Base-by-base conservation (phyloP, 768 basidiomycete species). In the Mycena maculata region DNA sequence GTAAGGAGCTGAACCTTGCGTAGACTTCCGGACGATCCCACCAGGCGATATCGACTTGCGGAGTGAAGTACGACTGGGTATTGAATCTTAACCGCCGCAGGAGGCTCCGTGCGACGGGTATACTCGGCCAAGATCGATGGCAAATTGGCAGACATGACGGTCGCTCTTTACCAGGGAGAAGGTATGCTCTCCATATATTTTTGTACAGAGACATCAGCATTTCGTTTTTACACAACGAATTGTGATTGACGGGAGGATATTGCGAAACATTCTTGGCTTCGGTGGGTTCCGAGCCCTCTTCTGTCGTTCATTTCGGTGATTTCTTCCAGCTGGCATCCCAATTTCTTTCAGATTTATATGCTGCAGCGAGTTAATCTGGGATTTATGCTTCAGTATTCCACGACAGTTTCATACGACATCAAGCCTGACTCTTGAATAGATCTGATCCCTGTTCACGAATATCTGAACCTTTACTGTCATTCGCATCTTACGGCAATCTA, bases 1-100 rank as follows among this genome's bases (percentile, higher is more conserved):
- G 1, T 28, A 27, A 16, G 9, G 25, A 10, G 48, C 28, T 31
- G 22, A 45, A 5, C 23, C 22, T 7, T 10, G 4, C 31, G 28
- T n/a, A 60, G 60, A 62, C 20, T 62, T 62, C 23, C 60, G 60
- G 8, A 42, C 0, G 38, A 52, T 53, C n/a, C 60, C 50, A 25
- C 25, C 23, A 15, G 60, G 60, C 10, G 60, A 62, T 15, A 52
- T 62, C 8, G 22, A 62, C 22, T 20, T 62, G 28, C 25, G 18
- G 18, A 25, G 25, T 12, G 50, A 62, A 36, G 30, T 52, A 23
- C 18, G 28, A 5, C 3, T 39, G 16, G 20, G 52, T 25, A 23
- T 12, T 23, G 15, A 31, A n/a, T 20, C 44, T 60, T 27, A 38
- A 30, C 11, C 12, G 7, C 22, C 31, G n/a, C 16, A 18, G 10